phyloP scores from a whole-genome alignment of 148 eudicot genomes.

The Fallopia convolvulus region DNA sequence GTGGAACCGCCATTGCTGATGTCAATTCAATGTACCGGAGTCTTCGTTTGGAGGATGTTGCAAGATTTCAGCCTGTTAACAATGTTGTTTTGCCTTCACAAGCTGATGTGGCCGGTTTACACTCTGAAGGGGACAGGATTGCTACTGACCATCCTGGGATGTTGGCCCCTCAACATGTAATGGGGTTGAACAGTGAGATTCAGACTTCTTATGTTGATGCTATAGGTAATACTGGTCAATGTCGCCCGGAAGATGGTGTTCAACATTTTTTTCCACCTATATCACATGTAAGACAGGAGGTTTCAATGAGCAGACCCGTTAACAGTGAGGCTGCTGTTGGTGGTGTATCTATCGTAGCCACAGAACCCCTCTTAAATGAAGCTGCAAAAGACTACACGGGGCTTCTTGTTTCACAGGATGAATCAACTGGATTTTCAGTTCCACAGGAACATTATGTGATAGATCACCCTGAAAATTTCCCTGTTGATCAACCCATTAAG shows the following conservation, averaged over 20 bases:
- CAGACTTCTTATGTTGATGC: conserved; percentile 27
- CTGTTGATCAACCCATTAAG: conserved; percentile 26
- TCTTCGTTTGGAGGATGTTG: conserved; percentile 41
- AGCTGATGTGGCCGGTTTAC: conserved; percentile 19
- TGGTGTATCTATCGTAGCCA: conserved; percentile 23
- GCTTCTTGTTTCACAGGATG: conserved; percentile 26
- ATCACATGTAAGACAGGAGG: conserved; percentile 35
- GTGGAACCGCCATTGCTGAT: conserved; percentile 34
- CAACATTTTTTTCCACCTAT: conserved; percentile 29
- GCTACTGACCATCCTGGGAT: conserved; percentile 20
- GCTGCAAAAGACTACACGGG: conserved; percentile 32
- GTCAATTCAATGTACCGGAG: conserved; percentile 41
- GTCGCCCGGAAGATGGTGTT: conserved; percentile 30
- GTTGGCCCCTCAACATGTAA: conserved; percentile 28
- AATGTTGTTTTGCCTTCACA: conserved; percentile 18
- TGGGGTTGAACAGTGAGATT: conserved; percentile 28
- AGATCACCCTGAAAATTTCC: conserved; percentile 29
- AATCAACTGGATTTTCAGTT: conserved; percentile 16
- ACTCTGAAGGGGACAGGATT: conserved; percentile 20
- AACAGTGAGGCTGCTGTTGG: conserved; percentile 28
- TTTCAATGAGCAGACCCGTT: conserved; percentile 24
- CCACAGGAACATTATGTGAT: conserved; percentile 31
- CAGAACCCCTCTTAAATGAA: conserved; percentile 30
- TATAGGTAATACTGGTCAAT: conserved; percentile 22
- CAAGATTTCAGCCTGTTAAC: conserved; percentile 28